phyloP scores from a whole-genome alignment of 2,329 filamentous ascomycete genomes.

The Trichoderma aggressivum region DNA sequence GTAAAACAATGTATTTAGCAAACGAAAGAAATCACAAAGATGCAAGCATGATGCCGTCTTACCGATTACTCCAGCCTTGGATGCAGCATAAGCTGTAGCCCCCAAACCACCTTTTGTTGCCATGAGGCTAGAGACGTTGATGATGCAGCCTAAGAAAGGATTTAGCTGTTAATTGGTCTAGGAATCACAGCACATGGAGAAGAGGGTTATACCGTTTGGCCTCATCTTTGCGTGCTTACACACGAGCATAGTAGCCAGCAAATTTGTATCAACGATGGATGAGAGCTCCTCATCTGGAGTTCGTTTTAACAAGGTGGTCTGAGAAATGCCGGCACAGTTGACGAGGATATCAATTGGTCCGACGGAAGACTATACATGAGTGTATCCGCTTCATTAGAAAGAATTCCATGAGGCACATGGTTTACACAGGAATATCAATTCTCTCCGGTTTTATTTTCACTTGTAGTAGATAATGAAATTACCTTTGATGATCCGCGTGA shows the following conservation, averaged over 20 bases:
- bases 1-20: conserved; percentile 18
- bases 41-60: conserved; percentile 25
- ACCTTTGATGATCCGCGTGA: conserved; percentile 20
- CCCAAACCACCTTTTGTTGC: conserved; percentile 67
- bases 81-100: conserved; percentile 70
- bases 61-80: conserved; percentile 77
- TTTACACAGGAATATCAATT: neutral
- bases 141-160: conserved; percentile 58
- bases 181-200: neutral
- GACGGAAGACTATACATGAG: conserved; percentile 21
- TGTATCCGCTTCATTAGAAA: neutral
- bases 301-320: conserved; percentile 60
- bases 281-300: conserved; percentile 51
- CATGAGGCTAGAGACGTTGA: conserved; percentile 78
- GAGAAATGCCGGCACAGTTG: conserved; percentile 74
- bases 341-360: conserved; percentile 59
- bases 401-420: neutral
- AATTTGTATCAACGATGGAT: conserved; percentile 64
- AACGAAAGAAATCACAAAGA: conserved; percentile 16
- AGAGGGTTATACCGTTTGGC: conserved; percentile 29
- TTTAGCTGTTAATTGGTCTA: neutral
- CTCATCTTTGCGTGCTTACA: conserved; percentile 48
- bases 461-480: neutral
- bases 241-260: conserved; percentile 61
- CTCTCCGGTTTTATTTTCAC: neutral